Percentiles rank a stretch among this genome's conserved stretches.
phyloP scores from a whole-genome alignment of 2,329 filamentous ascomycete genomes.

The Helminthosporium solani region DNA sequence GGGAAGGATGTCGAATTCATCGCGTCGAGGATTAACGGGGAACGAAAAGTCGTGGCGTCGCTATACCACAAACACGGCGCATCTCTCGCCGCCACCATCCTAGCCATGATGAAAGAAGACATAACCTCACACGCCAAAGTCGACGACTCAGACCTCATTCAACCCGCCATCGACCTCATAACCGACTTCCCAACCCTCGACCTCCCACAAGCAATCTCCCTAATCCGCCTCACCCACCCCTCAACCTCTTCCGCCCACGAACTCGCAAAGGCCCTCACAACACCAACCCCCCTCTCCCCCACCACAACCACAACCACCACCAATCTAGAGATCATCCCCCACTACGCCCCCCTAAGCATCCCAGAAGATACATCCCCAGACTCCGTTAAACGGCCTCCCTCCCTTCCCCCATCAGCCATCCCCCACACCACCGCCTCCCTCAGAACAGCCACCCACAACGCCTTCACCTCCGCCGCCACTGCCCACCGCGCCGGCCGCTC shows the following conservation, averaged over 20 bases:
- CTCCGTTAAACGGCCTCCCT: slow-evolving; percentile 15
- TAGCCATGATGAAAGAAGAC: slow-evolving; percentile 53
- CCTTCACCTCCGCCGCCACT: slow-evolving; percentile 58
- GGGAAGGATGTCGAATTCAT: slow-evolving; percentile 63
- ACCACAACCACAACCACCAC: too few relatives aligned
- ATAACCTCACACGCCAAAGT: slow-evolving; percentile 42
- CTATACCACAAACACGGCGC: slow-evolving; percentile 61
- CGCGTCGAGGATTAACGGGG: slow-evolving; percentile 51
- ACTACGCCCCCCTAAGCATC: slow-evolving; percentile 47
- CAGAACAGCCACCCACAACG: slow-evolving; percentile 49
- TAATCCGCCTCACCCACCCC: slow-evolving; percentile 59
- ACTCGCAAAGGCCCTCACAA: slow-evolving; percentile 56
- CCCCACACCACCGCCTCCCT: slow-evolving; percentile 47
- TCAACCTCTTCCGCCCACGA: slow-evolving; percentile 61
- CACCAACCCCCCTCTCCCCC: too few relatives aligned
- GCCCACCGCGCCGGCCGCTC: slow-evolving; percentile 65
- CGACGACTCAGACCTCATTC: slow-evolving; percentile 42
- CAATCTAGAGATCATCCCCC: slow-evolving; percentile 51
- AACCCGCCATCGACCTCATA: slow-evolving; percentile 56
- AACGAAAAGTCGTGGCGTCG: slow-evolving; percentile 53
- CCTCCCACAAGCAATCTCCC: slow-evolving; percentile 50
- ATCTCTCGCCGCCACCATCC: slow-evolving; percentile 57
- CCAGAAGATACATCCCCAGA: slow-evolving; percentile 35
- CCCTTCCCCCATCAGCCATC: slow-evolving; percentile 32
- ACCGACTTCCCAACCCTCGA: slow-evolving; percentile 57